Evolutionary conservation across 495 filamentous ascomycete species (phyloP).

Genomic region (Trichoderma virens): DNA sequence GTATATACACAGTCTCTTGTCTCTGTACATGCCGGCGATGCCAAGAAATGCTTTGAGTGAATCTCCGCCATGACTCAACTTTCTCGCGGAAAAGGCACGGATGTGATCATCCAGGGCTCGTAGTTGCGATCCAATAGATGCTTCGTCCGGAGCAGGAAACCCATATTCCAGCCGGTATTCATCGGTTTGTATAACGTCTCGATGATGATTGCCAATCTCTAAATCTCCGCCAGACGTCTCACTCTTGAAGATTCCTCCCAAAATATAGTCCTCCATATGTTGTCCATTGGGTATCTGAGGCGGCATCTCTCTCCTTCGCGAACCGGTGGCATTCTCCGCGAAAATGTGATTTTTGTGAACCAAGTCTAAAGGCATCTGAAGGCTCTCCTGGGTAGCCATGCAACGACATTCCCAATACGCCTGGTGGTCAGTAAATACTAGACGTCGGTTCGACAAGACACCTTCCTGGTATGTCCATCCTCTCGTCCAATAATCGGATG

Average conservation of each 20-base stretch:
- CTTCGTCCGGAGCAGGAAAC: neutral
- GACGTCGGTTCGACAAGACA: slow-evolving; percentile 24
- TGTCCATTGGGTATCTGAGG: neutral
- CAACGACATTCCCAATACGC: slow-evolving; percentile 29
- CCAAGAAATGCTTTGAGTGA: slow-evolving; percentile 19
- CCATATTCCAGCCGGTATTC: slow-evolving; percentile 12
- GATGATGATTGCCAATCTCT: neutral
- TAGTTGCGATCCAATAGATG: slow-evolving; percentile 6
- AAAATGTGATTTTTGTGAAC: neutral
- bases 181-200: slow-evolving; percentile 4
- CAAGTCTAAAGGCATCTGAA: neutral
- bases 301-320: neutral
- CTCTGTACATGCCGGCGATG: slow-evolving; percentile 13
- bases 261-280: slow-evolving; percentile 12
- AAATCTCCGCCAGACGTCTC: slow-evolving; percentile 9
- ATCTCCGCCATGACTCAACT: slow-evolving; percentile 17
- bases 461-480: slow-evolving; percentile 41
- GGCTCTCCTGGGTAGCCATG: slow-evolving; percentile 12
- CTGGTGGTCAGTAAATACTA: slow-evolving; percentile 29
- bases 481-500: slow-evolving; percentile 23
- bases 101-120: slow-evolving; percentile 11
- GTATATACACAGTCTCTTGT: neutral
- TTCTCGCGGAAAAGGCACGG: slow-evolving; percentile 14
- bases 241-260: slow-evolving; percentile 12
- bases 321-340: neutral